Evolutionary conservation across 140 eudicot species (phyloP), one percentile per base, ranked within the genome.

Genomic region (Ambrosia hybrid): DNA sequence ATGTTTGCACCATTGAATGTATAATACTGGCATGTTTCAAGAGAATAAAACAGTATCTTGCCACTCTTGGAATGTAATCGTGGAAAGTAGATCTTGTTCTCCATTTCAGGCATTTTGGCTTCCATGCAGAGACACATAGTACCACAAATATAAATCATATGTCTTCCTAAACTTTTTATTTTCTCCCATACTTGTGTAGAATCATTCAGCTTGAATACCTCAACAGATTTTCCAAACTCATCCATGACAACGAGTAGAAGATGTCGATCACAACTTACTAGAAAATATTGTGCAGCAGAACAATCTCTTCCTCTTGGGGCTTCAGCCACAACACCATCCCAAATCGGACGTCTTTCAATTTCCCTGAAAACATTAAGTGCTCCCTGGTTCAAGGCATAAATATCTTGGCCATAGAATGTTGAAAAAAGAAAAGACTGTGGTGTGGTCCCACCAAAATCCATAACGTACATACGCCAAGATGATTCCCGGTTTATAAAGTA

Each of bases 41-140:
- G 66, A 26, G 45, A 60, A 60, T 60, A 60, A 11, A 60, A 60
- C 66, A 60, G 45, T 12, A 6, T 60, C 66, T 60, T 60, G 7
- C 9, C 16, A 1, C 33, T 0, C 9, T 60, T 33, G 7, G 66
- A 12, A 16, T 33, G 46, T 6, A 41, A 4, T 0, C 1, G 2
- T 6, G 46, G 46, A 41, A 41, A 41, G 46, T 41, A 41, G 7
- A 41, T 41, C 46, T 46, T 46, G 51, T 46, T 46, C 51, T 1
- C 51, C 51, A 46, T 46, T 46, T 6, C 12, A 1, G 12, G 12
- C 12, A 0, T 46, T 7, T 46, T 46, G 51, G 51, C 51, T 46
- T 46, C 51, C 51, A 46, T 3, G 9, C 51, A 46, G 13, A 46
- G 52, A 10, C 52, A 46, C 13, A 2, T 7, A 10, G 2, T 9